These are phyloP conservation scores for Luffa aegyptiaca DNA, from an alignment of 306 rosid genomes.

Conservation along the genomic window DNA sequence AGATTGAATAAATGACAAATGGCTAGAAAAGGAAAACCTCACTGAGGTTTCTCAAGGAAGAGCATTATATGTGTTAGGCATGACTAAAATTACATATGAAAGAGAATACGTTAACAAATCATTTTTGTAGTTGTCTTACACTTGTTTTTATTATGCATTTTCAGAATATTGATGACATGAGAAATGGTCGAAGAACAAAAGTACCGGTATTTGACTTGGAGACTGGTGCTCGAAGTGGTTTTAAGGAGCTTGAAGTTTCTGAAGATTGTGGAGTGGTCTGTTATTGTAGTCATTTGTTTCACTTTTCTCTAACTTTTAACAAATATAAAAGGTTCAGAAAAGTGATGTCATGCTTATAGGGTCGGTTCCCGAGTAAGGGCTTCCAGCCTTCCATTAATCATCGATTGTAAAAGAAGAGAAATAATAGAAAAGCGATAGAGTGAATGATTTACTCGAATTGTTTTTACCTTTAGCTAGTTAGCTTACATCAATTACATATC, in stretches of 20 bases:
- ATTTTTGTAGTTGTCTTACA: conserved; percentile 12
- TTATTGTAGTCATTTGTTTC: conserved; percentile 16
- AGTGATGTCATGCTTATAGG: background rate
- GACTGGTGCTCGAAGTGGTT: conserved; percentile 83
- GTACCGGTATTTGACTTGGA: conserved; percentile 92
- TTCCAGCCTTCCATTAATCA: background rate
- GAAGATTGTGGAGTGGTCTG: conserved; percentile 99
- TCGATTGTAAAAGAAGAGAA: background rate
- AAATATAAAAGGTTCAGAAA: background rate
- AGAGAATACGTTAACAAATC: background rate
- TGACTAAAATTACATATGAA: background rate
- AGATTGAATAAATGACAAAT: background rate
- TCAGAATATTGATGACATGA: conserved; percentile 91
- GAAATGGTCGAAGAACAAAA: conserved; percentile 73
- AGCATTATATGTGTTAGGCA: background rate
- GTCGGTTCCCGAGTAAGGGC: background rate
- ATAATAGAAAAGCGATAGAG: background rate
- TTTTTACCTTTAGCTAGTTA: background rate
- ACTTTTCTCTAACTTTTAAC: background rate
- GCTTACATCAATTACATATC: background rate
- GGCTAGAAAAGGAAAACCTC: background rate
- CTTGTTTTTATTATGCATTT: conserved; percentile 14
- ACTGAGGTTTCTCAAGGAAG: background rate
- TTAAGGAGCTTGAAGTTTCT: conserved; percentile 94
- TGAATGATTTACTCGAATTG: background rate